Evolutionary conservation across 805 yeast genomes (phyloP), one percentile per base, ranked within the genome.

Genomic region (Starmerella bombi): DNA sequence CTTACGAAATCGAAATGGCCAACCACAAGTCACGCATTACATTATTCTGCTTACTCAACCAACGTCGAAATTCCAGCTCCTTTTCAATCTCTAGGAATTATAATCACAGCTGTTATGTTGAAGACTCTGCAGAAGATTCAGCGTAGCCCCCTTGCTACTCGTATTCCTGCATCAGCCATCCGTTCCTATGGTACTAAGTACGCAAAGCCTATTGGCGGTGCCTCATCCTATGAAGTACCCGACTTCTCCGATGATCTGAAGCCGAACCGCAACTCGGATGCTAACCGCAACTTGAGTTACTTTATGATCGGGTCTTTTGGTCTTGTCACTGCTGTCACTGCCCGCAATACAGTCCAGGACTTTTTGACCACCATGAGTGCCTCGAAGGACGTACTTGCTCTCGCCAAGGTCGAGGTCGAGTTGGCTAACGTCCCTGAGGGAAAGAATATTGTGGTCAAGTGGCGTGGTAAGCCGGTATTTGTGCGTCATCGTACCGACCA

Each of bases 401-500:
- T 91, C 94, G 98, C 99, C 56, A 91, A 91, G 71, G 95, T 88
- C 57, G 98, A 91, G 72, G 95, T 91, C 54, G 86, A 82, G 63
- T 77, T 91, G 58, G 75, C 79, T 43, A 80, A 83, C 49, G 84
- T 91, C 51, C 99, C 99, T 58, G 84, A 79, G 63, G 97, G 97
- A 67, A 88, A 88, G 73, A 91, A 91, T 67, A 93, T 91, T 51
- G 83, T 91, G 59, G 94, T 91, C 55, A 91, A 91, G 70, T 91
- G 99, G 99, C 95, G 93, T 69, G 99, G 99, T 69, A 91, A 91
- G 73, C 99, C 99, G 52, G 95, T 91, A 52, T 91, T 91, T 70
- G 85, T 91, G 65, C 88, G 99, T 75, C 99, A 91, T 75, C 81
- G 99, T 76, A 86, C 98, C 34, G 66, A 74, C 34, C 75, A 71